Evolutionary conservation across 305 asterid genomes (phyloP).

Genomic region (Fraxinus angustifolia): DNA sequence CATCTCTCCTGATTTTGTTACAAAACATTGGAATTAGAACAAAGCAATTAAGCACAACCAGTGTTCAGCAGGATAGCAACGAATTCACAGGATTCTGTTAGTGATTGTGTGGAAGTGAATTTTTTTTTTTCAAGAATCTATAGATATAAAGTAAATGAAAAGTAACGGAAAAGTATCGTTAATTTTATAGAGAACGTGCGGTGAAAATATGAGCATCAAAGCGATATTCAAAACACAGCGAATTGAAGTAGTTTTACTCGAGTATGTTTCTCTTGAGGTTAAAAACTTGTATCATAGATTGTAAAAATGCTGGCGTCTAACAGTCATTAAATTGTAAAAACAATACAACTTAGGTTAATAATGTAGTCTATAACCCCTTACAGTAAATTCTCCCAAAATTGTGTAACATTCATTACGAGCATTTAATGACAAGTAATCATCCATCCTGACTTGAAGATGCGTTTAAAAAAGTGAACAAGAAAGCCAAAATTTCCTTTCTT

Average conservation of each 20-base stretch:
- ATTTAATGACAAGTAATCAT: background rate
- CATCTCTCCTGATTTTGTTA: slow-evolving; percentile 33
- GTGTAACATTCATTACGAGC: background rate
- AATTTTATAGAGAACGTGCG: no score
- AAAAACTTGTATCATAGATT: no score
- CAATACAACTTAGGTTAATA: background rate
- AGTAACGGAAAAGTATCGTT: background rate
- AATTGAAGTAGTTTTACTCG: no score
- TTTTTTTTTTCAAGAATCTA: no score
- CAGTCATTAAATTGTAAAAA: background rate
- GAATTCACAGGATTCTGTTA: background rate
- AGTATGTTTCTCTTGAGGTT: no score
- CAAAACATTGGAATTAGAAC: background rate
- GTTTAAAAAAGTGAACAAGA: background rate
- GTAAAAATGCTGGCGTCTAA: background rate
- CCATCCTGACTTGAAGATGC: background rate
- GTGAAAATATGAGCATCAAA: no score
- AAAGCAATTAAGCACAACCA: background rate
- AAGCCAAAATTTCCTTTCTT: background rate
- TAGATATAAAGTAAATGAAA: no score
- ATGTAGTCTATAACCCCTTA: background rate
- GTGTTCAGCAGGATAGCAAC: background rate
- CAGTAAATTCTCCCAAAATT: background rate
- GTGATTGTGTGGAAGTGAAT: background rate
- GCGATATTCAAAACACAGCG: no score